Conservation (phyloP, 139 green algal species). For the Picochlorum sp. region DNA sequence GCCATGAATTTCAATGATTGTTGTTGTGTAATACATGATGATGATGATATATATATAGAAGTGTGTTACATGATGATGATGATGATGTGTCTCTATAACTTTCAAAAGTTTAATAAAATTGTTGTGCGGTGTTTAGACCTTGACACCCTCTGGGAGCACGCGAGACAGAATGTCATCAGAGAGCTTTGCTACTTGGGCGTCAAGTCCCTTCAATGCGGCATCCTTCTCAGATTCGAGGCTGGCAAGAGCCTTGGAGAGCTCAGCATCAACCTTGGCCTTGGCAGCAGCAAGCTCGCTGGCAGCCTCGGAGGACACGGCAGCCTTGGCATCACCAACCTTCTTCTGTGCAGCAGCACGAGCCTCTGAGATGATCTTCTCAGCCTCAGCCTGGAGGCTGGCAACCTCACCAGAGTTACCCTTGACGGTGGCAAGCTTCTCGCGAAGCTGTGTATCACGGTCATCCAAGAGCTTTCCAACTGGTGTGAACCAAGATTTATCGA, state of each 20-base stretch:
- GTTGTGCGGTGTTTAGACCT: conserved; percentile 41
- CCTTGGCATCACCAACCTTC: conserved; percentile 36
- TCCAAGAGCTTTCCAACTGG: conserved; percentile 80
- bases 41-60: too few species aligned
- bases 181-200: conserved; percentile 73
- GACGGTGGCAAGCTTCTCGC: conserved; percentile 64
- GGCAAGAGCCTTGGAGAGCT: conserved; percentile 47
- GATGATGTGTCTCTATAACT: too few species aligned
- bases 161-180: conserved; percentile 62
- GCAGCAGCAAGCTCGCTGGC: conserved; percentile 35
- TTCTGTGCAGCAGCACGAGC: conserved; percentile 36
- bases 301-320: conserved; percentile 22
- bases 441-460: conserved; percentile 66
- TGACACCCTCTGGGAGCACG: conserved; percentile 71
- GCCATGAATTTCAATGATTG: conserved; percentile 1
- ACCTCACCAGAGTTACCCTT: conserved; percentile 56
- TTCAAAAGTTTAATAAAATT: not conserved
- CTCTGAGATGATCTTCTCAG: conserved; percentile 38
- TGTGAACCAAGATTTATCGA: conserved; percentile 88
- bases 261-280: conserved; percentile 50
- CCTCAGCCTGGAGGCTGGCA: conserved; percentile 31
- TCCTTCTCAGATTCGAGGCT: conserved; percentile 65
- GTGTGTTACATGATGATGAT: too few species aligned
- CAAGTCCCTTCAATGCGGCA: conserved; percentile 52
- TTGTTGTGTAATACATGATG: not conserved